Conservation (phyloP, 169 alveolate genomes). For the Plasmodium blacklocki region DNA sequence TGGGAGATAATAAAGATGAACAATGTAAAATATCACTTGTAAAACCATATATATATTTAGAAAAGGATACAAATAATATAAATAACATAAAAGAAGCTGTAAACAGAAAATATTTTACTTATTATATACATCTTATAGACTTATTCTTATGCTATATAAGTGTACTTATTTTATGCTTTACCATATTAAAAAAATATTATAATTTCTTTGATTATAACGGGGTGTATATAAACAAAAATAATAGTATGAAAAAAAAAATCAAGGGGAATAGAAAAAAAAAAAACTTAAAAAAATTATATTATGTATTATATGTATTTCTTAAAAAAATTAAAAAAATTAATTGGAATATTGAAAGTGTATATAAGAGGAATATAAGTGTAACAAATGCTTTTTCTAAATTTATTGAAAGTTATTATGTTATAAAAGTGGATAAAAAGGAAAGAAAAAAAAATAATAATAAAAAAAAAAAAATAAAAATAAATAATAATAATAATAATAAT, state of each 20-base stretch:
- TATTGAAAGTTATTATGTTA: slow-evolving; percentile 8
- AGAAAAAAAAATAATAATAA: neutral
- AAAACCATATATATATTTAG: neutral
- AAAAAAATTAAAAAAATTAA: slow-evolving; percentile 47
- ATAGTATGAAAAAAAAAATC: neutral
- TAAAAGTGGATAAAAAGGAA: neutral
- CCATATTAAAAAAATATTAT: slow-evolving; percentile 30
- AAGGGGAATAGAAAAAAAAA: neutral
- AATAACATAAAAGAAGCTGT: slow-evolving; percentile 4
- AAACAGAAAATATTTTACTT: slow-evolving; percentile 20
- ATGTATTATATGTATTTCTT: slow-evolving; percentile 17
- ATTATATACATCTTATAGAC: slow-evolving; percentile 46
- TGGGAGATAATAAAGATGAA: too few relatives aligned
- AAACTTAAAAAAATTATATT: slow-evolving; percentile 32
- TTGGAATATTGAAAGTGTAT: slow-evolving; percentile 53
- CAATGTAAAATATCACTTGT: neutral
- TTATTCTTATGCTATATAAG: slow-evolving; percentile 48
- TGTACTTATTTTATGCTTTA: slow-evolving; percentile 30
- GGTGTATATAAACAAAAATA: slow-evolving; percentile 1
- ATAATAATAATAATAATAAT: neutral
- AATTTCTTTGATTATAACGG: slow-evolving; percentile 19
- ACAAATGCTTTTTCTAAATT: slow-evolving; percentile 9
- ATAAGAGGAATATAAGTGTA: slow-evolving; percentile 8
- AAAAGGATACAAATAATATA: slow-evolving; percentile 15
- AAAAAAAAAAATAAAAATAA: neutral